Percentiles rank a stretch among this genome's conserved stretches.
Conservation (phyloP, 1,284 basidiomycete genomes). For the Ceratorhiza oryzae-sativae region DNA sequence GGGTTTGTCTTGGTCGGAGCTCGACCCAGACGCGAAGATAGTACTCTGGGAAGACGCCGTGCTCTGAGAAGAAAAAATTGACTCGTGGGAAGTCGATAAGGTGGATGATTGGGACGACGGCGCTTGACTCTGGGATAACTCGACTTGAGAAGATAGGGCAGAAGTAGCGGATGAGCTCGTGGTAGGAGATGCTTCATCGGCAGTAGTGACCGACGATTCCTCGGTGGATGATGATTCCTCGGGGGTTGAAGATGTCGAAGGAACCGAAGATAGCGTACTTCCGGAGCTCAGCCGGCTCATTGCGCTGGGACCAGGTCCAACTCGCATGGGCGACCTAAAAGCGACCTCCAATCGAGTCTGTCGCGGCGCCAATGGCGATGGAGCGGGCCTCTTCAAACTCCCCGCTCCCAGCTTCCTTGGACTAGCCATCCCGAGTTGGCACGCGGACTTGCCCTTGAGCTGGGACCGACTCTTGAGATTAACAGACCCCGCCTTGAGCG, state of each 20-base stretch:
- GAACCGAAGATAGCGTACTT: not conserved
- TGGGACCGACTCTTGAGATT: not conserved
- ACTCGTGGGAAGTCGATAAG: constrained; percentile 15
- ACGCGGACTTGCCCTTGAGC: not conserved
- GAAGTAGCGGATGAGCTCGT: not conserved
- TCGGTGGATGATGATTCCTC: not conserved
- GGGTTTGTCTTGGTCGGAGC: no score
- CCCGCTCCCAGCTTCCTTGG: not conserved
- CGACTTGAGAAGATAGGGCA: constrained; percentile 9
- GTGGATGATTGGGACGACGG: not conserved
- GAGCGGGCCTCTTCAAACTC: constrained; percentile 10
- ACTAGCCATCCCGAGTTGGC: constrained; percentile 10
- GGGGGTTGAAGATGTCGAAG: not conserved
- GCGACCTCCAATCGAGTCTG: constrained; percentile 7
- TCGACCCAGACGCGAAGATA: not conserved
- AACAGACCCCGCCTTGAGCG: not conserved
- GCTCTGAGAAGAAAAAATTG: constrained; percentile 27
- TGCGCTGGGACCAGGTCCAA: not conserved
- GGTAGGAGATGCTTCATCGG: not conserved
- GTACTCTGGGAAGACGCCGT: constrained; percentile 1
- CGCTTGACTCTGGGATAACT: not conserved
- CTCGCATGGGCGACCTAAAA: constrained; percentile 7
- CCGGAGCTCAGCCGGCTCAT: not conserved
- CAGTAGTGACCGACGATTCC: not conserved
- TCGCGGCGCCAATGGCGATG: constrained; percentile 4